Evolutionary conservation across 148 eudicot species (phyloP).

Genomic region (Persicaria tinctoria): DNA sequence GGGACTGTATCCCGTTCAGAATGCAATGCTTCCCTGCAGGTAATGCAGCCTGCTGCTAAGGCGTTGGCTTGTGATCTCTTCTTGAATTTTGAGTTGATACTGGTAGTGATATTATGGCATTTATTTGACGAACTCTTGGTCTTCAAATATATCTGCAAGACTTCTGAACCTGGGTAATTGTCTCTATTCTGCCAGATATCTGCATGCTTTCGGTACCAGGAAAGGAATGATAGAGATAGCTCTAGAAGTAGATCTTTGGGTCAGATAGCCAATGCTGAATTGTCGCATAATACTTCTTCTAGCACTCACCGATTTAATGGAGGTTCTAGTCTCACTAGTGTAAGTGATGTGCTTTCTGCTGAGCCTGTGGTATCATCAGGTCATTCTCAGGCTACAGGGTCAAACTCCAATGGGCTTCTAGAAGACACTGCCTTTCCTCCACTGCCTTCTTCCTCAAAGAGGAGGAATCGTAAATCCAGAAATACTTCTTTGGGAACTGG

Average conservation of each 20-base stretch:
- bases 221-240: conserved; percentile 21
- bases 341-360: conserved; percentile 8
- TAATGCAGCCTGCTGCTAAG: conserved; percentile 7
- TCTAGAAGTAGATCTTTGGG: conserved; percentile 36
- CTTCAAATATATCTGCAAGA: neutral
- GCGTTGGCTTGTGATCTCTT: neutral
- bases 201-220: conserved; percentile 48
- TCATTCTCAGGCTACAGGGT: conserved; percentile 32
- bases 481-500: conserved; percentile 27
- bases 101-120: neutral
- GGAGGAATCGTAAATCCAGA: conserved; percentile 40
- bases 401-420: conserved; percentile 26
- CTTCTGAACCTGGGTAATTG: neutral
- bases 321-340: neutral
- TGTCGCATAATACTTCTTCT: conserved; percentile 21
- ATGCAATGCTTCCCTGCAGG: conserved; percentile 71
- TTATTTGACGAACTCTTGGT: neutral
- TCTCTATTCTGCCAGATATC: conserved; percentile 33
- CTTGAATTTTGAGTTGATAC: neutral
- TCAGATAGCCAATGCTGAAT: conserved; percentile 31
- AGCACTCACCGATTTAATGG: neutral
- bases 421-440: conserved; percentile 70
- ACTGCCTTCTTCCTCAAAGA: conserved; percentile 38
- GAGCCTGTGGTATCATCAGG: conserved; percentile 42
- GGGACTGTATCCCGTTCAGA: conserved; percentile 61